Conservation (phyloP, 768 basidiomycete species). For the Tricholoma bakamatsutake region DNA sequence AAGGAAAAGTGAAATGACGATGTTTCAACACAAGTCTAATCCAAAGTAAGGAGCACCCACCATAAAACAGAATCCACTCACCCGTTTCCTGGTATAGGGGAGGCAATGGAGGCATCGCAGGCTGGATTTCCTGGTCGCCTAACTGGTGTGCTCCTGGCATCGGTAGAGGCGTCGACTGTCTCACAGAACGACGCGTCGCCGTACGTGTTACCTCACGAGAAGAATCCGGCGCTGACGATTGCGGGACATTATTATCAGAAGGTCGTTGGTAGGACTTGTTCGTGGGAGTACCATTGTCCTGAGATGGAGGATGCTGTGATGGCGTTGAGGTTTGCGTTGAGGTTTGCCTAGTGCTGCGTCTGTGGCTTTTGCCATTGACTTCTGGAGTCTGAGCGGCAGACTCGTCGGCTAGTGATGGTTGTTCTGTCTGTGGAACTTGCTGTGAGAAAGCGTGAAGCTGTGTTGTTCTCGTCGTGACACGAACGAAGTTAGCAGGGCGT, state of each 20-base stretch:
- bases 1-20: conserved; percentile 10
- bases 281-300: not conserved
- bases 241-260: conserved; percentile 7
- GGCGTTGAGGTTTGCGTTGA: conserved; percentile 59
- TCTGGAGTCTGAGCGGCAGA: not conserved
- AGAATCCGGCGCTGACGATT: conserved; percentile 1
- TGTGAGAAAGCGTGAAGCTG: conserved; percentile 36
- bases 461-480: conserved; percentile 24
- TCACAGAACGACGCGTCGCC: not conserved
- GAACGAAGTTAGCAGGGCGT: conserved; percentile 25
- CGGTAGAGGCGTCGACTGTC: conserved; percentile 13
- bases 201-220: not conserved
- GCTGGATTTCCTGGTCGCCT: conserved; percentile 8
- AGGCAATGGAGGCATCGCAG: conserved; percentile 19
- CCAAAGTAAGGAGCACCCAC: conserved; percentile 37
- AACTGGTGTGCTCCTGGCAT: conserved; percentile 3
- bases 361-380: conserved; percentile 17
- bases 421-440: conserved; percentile 34
- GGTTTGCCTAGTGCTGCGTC: conserved; percentile 43
- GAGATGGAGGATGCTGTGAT: conserved; percentile 1
- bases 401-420: conserved; percentile 42
- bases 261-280: not conserved
- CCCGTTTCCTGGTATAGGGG: conserved; percentile 15
- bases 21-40: not conserved
- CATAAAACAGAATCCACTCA: conserved; percentile 72